A percentile compares a stretch with the other conserved stretches of the same genome.
phyloP scores from a whole-genome alignment of 192 early-diverging fungal genomes.

The Lobosporangium transversale region DNA sequence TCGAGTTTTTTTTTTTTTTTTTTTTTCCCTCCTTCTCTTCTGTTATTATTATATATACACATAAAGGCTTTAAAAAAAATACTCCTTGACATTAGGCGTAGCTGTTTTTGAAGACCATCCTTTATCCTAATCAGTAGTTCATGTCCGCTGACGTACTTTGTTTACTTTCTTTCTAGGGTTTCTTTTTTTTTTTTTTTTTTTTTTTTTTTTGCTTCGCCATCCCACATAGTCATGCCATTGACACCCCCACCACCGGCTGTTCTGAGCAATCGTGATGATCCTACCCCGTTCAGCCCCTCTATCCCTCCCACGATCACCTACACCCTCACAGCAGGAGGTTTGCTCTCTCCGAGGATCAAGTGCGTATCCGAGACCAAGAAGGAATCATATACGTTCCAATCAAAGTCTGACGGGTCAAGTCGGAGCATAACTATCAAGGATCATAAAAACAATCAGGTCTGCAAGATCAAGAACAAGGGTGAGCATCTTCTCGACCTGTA shows the following conservation, averaged over 20 bases:
- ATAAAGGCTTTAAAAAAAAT: too few species aligned
- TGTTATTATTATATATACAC: too few species aligned
- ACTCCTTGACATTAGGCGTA: too few species aligned
- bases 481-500: constrained; percentile 48
- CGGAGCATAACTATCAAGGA: constrained; percentile 41
- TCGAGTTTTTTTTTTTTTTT: too few species aligned
- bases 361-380: constrained; percentile 42
- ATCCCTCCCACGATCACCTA: constrained; percentile 36
- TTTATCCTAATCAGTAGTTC: too few species aligned
- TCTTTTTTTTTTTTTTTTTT: neutral
- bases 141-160: neutral
- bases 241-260: constrained; percentile 37
- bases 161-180: neutral
- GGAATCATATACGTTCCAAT: constrained; percentile 47
- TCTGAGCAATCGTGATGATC: constrained; percentile 34
- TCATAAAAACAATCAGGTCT: constrained; percentile 34
- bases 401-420: constrained; percentile 33
- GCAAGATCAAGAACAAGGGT: constrained; percentile 47
- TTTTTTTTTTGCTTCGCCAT: too few species aligned
- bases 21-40: too few species aligned
- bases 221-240: constrained; percentile 31
- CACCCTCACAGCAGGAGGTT: constrained; percentile 36
- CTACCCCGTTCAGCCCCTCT: constrained; percentile 27
- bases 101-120: too few species aligned
- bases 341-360: constrained; percentile 44